Percentiles rank a stretch among this genome's conserved stretches.
These are phyloP conservation scores for Beta vulgaris DNA, from an alignment of 148 eudicot genomes.

Conservation along the genomic window DNA sequence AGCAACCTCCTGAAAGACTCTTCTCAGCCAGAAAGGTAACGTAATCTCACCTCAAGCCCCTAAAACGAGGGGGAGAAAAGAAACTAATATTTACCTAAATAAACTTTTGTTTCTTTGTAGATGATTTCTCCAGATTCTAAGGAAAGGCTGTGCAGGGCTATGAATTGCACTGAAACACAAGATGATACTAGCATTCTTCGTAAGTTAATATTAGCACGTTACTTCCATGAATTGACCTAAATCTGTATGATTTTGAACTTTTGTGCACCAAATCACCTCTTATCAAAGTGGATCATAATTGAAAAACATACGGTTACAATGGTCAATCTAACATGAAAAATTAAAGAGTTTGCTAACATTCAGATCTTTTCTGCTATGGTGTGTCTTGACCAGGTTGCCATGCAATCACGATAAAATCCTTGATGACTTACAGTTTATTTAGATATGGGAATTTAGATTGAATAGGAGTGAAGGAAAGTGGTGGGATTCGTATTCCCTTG, in stretches of 20 bases:
- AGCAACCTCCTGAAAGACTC: conserved; percentile 65
- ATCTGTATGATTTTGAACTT: not conserved
- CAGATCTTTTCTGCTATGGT: not conserved
- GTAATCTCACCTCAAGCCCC: not conserved
- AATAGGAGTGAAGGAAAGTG: too few relatives aligned
- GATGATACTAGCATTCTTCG: conserved; percentile 34
- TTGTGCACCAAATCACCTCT: not conserved
- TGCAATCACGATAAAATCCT: not conserved
- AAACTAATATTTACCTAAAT: not conserved
- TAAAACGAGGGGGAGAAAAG: not conserved
- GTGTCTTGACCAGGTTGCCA: not conserved
- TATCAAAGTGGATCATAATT: not conserved
- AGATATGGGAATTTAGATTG: too few relatives aligned
- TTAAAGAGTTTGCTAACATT: not conserved
- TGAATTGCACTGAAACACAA: conserved; percentile 41
- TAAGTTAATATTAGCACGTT: conserved; percentile 35
- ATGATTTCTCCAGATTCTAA: conserved; percentile 76
- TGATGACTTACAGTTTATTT: not conserved
- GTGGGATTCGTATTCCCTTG: too few relatives aligned
- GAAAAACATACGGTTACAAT: not conserved
- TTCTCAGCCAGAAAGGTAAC: conserved; percentile 72
- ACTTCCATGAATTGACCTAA: not conserved
- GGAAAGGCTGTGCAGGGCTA: conserved; percentile 61
- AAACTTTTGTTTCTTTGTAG: conserved; percentile 38
- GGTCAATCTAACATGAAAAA: not conserved